Conservation (phyloP, 208 protist genomes). For the Wallacemonas collosoma region DNA sequence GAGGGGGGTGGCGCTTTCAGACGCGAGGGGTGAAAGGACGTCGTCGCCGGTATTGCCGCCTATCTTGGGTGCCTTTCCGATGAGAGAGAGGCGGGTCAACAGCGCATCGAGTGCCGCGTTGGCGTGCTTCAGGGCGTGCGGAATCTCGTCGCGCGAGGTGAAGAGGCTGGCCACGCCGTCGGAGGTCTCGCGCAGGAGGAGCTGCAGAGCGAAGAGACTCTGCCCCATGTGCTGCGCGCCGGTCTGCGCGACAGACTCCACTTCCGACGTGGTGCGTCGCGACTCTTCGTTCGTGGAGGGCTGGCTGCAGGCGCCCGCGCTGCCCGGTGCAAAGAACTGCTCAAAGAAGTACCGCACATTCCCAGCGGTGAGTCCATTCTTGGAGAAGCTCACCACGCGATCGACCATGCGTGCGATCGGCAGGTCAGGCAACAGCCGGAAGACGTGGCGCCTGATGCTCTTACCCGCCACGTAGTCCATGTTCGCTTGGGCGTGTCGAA, state of each 20-base stretch:
- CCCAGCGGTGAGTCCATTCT: not conserved
- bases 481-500: not conserved
- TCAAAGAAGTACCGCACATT: not conserved
- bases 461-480: not conserved
- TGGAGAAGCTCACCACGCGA: not conserved
- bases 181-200: constrained; percentile 5
- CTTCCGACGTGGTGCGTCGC: not conserved
- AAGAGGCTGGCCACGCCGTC: constrained; percentile 2
- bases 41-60: not conserved
- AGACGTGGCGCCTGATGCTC: not conserved
- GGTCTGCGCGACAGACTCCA: not conserved
- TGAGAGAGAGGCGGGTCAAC: not conserved
- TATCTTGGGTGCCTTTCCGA: not conserved
- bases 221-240: not conserved
- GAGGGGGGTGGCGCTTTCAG: not conserved
- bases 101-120: not conserved
- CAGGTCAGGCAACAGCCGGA: not conserved
- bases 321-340: not conserved
- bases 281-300: too few relatives aligned
- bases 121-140: constrained; percentile 1
- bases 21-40: not conserved
- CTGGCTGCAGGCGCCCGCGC: too few relatives aligned
- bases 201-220: constrained; percentile 1
- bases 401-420: constrained; percentile 13
- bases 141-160: not conserved